These are phyloP conservation scores for Pythium sukuiense DNA, from an alignment of 352 stramenopile species.

Conservation along the genomic window DNA sequence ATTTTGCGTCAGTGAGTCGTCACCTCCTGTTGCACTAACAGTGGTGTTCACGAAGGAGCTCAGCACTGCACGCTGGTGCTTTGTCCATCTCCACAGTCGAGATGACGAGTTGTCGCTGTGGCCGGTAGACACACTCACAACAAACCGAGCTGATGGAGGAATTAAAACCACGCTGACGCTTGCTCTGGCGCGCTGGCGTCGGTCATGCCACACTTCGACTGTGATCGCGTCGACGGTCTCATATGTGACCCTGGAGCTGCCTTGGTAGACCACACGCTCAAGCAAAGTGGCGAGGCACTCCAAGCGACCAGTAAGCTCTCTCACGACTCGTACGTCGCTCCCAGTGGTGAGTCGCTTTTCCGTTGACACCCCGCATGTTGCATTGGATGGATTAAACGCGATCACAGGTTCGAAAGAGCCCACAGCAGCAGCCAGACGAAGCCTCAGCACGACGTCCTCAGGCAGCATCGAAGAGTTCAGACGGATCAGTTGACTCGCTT, in stretches of 20 bases:
- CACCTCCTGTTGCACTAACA: neutral
- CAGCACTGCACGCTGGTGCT: neutral
- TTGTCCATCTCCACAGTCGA: neutral
- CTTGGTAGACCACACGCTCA: neutral
- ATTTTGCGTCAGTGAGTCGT: neutral
- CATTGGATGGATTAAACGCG: neutral
- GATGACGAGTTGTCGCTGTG: neutral
- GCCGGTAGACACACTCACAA: neutral
- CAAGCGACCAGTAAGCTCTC: slow-evolving; percentile 6
- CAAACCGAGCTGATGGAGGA: slow-evolving; percentile 7
- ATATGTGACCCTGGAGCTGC: neutral
- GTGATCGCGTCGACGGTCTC: neutral
- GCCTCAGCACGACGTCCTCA: neutral
- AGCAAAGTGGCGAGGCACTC: slow-evolving; percentile 3
- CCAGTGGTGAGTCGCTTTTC: neutral
- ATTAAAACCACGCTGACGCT: slow-evolving; percentile 2
- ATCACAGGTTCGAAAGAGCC: slow-evolving; percentile 2
- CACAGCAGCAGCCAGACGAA: neutral
- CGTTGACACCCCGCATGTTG: neutral
- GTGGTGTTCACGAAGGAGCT: neutral
- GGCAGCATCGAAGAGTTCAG: neutral
- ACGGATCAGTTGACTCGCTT: neutral
- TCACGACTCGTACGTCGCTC: neutral
- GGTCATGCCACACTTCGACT: slow-evolving; percentile 9
- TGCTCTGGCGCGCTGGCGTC: neutral